Conservation (phyloP, 345 rosid genomes). For the Populus euphratica region DNA sequence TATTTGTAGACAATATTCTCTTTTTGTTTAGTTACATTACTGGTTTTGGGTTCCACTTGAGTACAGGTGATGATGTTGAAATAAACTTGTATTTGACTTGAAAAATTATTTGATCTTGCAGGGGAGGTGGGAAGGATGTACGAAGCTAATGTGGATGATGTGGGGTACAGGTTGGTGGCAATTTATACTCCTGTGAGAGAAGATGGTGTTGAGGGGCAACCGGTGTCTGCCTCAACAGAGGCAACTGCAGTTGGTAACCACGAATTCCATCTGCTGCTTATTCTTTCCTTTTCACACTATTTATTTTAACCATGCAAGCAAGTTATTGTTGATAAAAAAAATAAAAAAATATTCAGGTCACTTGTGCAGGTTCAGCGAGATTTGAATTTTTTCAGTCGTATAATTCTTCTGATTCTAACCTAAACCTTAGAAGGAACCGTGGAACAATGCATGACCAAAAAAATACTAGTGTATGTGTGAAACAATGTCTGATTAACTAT, state of each 20-base stretch:
- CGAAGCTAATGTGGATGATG: constrained; percentile 99
- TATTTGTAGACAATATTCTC: not conserved
- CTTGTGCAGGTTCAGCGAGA: not conserved
- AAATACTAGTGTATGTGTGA: not conserved
- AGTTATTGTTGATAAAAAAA: not conserved
- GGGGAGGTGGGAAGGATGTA: constrained; percentile 94
- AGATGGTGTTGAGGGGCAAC: constrained; percentile 93
- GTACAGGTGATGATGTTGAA: not conserved
- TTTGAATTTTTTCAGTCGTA: not conserved
- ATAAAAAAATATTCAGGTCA: not conserved
- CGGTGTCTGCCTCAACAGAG: constrained; percentile 94
- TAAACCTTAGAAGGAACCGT: not conserved
- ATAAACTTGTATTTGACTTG: not conserved
- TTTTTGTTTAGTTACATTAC: not conserved
- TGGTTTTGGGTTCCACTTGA: not conserved
- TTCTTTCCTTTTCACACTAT: not conserved
- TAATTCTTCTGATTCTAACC: not conserved
- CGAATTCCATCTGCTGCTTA: not conserved
- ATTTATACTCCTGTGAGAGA: constrained; percentile 83
- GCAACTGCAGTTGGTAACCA: constrained; percentile 80
- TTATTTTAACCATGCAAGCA: not conserved
- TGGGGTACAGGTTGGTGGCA: constrained; percentile 88
- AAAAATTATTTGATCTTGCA: constrained; percentile 34
- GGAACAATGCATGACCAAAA: not conserved
- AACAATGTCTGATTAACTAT: not conserved